phyloP scores from a whole-genome alignment of 805 yeast genomes.

The Lipomyces chichibuensis region DNA sequence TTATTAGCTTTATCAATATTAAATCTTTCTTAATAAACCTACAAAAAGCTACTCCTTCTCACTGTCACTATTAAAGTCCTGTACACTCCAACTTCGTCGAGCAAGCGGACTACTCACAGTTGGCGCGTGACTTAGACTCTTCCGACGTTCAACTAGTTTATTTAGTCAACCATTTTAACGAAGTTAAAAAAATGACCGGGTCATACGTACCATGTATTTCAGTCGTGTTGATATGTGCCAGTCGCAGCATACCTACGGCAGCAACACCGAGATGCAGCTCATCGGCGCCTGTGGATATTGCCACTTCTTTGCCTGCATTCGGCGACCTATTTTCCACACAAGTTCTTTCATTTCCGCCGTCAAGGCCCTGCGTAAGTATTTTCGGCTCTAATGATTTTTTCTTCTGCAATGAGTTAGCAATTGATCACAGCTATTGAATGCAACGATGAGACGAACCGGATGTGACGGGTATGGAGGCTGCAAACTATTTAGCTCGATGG shows the following conservation, averaged over 20 bases:
- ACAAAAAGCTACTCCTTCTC: neutral
- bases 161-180: neutral
- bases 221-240: neutral
- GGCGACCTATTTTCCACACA: neutral
- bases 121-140: slow-evolving; percentile 24
- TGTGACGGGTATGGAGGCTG: slow-evolving; percentile 12
- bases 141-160: neutral
- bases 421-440: neutral
- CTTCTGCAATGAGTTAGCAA: slow-evolving; percentile 11
- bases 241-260: neutral
- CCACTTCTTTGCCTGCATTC: neutral
- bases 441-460: slow-evolving; percentile 4
- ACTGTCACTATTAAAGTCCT: neutral
- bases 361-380: neutral
- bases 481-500: slow-evolving; percentile 7
- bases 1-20: neutral
- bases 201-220: neutral
- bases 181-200: too few relatives aligned
- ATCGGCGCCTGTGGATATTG: neutral
- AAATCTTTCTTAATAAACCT: neutral
- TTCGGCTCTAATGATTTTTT: slow-evolving; percentile 22
- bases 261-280: neutral
- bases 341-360: neutral
- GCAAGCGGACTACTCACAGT: slow-evolving; percentile 33
- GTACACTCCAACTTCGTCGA: slow-evolving; percentile 17